These are phyloP conservation scores for Plectranthus barbatus DNA, from an alignment of 257 asterid genomes.

Conservation along the genomic window DNA sequence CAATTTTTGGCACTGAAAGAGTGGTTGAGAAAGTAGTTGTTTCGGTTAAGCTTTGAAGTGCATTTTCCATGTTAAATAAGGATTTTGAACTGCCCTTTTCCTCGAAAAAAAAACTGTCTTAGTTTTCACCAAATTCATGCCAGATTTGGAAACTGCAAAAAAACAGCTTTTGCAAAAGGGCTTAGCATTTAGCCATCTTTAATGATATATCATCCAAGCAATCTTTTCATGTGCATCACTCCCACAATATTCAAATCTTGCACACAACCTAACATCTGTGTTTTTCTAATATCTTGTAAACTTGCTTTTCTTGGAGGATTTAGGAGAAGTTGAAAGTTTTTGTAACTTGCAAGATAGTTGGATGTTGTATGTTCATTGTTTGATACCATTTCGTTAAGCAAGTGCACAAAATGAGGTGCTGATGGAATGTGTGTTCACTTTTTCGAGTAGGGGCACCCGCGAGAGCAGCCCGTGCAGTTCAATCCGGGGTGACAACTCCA, in stretches of 20 bases:
- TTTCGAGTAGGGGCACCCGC: conserved; percentile 40
- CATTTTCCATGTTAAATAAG: conserved; percentile 9
- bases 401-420: no score
- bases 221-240: conserved; percentile 20
- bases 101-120: neutral
- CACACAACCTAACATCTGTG: neutral
- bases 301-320: no score
- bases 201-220: conserved; percentile 17
- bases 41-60: conserved; percentile 16
- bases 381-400: no score
- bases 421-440: neutral
- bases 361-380: no score
- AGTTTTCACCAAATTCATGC: neutral
- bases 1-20: conserved; percentile 10
- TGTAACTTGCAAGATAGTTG: neutral
- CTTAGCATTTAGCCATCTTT: neutral
- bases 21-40: conserved; percentile 10
- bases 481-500: neutral
- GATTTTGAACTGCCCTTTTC: neutral
- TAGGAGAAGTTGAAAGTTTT: no score
- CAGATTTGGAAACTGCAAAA: conserved; percentile 25
- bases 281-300: neutral
- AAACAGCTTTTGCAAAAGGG: conserved; percentile 21
- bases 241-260: conserved; percentile 1
- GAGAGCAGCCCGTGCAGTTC: conserved; percentile 42